Evolutionary conservation across 805 yeast genomes (phyloP).

Genomic region (Metschnikowia kofuensis): DNA sequence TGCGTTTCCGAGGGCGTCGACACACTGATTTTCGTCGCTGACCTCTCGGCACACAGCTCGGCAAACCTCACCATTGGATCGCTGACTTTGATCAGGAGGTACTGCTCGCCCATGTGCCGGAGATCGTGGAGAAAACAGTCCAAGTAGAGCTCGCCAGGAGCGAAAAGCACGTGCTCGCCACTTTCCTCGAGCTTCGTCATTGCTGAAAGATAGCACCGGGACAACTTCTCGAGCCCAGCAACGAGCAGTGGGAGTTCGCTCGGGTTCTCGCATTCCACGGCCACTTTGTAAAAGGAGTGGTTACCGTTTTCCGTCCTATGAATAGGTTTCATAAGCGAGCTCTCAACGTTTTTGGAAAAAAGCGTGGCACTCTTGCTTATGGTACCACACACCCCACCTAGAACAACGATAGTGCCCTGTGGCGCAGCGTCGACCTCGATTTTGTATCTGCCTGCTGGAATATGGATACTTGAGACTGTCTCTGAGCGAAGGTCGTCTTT

Average conservation of each 20-base stretch:
- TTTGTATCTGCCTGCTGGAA: conserved; percentile 72
- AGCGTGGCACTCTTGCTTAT: conserved; percentile 64
- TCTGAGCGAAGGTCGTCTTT: conserved; percentile 50
- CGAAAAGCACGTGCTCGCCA: conserved; percentile 79
- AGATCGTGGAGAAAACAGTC: conserved; percentile 82
- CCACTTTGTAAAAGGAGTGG: conserved; percentile 70
- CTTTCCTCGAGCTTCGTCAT: conserved; percentile 78
- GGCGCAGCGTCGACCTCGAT: conserved; percentile 50
- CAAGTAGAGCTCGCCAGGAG: conserved; percentile 83
- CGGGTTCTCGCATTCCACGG: conserved; percentile 79
- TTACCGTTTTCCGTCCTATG: conserved; percentile 43
- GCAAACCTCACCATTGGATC: conserved; percentile 78
- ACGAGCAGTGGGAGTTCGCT: conserved; percentile 71
- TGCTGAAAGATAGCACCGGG: conserved; percentile 63
- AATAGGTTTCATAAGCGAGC: conserved; percentile 24
- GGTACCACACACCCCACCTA: conserved; percentile 59
- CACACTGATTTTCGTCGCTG: conserved; percentile 64
- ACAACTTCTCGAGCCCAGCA: conserved; percentile 63
- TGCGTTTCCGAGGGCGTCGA: conserved; percentile 54
- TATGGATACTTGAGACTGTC: conserved; percentile 39
- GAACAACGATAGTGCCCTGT: conserved; percentile 66
- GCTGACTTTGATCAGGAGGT: conserved; percentile 73
- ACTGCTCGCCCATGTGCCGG: conserved; percentile 54
- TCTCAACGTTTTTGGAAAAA: conserved; percentile 21
- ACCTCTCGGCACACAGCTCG: conserved; percentile 68